Evolutionary conservation across 768 basidiomycete genomes (phyloP).

Genomic region (Artomyces pyxidatus): DNA sequence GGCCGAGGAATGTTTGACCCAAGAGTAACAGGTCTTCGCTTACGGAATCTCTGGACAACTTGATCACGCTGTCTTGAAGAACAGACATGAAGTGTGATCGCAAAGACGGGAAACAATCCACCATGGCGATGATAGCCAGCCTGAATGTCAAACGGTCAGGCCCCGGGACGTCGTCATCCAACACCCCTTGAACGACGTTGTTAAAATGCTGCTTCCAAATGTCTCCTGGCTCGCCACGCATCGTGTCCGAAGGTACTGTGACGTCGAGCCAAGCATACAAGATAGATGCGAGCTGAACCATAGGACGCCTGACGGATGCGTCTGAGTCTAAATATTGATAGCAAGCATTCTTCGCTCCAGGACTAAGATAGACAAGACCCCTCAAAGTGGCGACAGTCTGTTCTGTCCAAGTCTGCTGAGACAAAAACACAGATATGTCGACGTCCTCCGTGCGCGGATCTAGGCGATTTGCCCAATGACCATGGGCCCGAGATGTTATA

Average conservation of each 20-base stretch:
- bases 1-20: neutral
- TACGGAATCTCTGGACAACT: neutral
- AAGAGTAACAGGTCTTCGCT: neutral
- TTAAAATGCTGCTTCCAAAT: constrained; percentile 14
- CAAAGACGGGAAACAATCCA: constrained; percentile 2
- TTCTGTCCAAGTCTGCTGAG: constrained; percentile 33
- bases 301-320: constrained; percentile 3
- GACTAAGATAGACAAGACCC: constrained; percentile 35
- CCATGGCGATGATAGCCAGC: constrained; percentile 2
- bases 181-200: constrained; percentile 11
- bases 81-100: constrained; percentile 4
- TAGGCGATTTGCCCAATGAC: constrained; percentile 8
- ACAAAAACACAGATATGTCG: constrained; percentile 30
- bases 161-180: constrained; percentile 1
- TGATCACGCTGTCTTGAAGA: neutral
- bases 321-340: constrained; percentile 17
- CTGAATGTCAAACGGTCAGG: constrained; percentile 5
- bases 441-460: constrained; percentile 15
- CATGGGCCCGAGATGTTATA: constrained; percentile 1
- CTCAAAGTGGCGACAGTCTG: constrained; percentile 37
- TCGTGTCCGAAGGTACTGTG: neutral
- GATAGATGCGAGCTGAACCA: constrained; percentile 15
- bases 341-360: constrained; percentile 5
- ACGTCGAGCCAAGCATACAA: constrained; percentile 16
- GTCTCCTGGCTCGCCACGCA: neutral